Evolutionary conservation across 495 filamentous ascomycete genomes (phyloP), one percentile per base, ranked within the genome.

Genomic region (Aspergillus panamensis): DNA sequence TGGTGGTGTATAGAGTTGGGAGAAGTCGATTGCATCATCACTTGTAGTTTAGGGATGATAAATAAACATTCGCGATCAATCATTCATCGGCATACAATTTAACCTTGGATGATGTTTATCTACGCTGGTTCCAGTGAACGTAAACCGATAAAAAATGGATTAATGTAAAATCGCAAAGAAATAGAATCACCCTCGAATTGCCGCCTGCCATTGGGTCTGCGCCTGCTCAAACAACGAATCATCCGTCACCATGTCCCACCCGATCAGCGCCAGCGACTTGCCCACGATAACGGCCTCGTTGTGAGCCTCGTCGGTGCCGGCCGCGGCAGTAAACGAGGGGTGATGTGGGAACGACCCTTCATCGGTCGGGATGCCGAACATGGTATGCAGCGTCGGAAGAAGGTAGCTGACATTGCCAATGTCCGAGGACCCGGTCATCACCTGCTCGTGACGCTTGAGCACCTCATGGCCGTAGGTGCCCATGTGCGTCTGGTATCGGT

Each of bases 341-440:
- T 77, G 85, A 63, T 90, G 86, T 12, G 77, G 81, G n/a, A 76
- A 79, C 3, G 69, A 72, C 0, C 74, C 76, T 13, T 73, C 64
- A 3, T 75, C 69, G 12, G 65, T 61, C 0, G 68, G 69, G 48
- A 90, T 87, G 5, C 70, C 71, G 58, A 88, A 87, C 42, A 81
- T 79, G 1, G 78, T 73, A 57, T 77, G 83, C 16, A 90, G 60
- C 33, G 81, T 85, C 19, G 86, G 87, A 61, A 86, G 77, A 1
- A 79, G 76, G 62, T 87, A 80, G 64, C 82, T 85, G 57, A 90
- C 76, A 62, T 89, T 82, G 69, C 83, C 84, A 17, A 83, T 80
- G 72, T 77, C 76, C 0, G 80, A 81, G 3, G 75, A 78, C 6
- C 76, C 81, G 9, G 71, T 73, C 25, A 80, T 59, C 17, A 80